Evolutionary conservation across 225 moss, liverwort and hornwort genomes (phyloP).

Genomic region (Asterella californica): DNA sequence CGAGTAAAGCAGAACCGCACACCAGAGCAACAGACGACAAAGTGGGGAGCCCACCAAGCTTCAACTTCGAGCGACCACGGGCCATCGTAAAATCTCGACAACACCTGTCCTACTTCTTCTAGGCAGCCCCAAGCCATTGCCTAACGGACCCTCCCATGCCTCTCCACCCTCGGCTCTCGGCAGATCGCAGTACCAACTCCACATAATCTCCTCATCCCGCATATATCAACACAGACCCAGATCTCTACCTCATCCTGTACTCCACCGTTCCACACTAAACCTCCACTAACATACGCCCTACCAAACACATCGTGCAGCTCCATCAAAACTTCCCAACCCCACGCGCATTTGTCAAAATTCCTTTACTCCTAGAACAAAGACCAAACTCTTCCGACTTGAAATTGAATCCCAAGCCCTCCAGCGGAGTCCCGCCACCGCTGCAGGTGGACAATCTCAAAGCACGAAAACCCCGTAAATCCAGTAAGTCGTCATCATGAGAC

Average conservation of each 20-base stretch:
- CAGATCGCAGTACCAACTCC: not conserved
- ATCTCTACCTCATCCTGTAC: not conserved
- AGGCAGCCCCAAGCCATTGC: slow-evolving; percentile 17
- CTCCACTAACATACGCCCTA: not conserved
- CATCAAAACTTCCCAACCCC: not conserved
- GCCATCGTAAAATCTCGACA: slow-evolving; percentile 25
- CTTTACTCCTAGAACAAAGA: not conserved
- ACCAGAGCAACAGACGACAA: slow-evolving; percentile 27
- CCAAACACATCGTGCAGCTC: slow-evolving; percentile 2
- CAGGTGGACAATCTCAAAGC: not conserved
- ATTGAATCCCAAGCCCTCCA: not conserved
- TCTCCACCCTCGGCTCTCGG: not conserved
- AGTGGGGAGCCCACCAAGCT: slow-evolving; percentile 18
- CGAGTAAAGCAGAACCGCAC: slow-evolving; percentile 33
- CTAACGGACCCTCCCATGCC: slow-evolving; percentile 2
- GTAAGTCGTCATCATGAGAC: not conserved
- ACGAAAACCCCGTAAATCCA: not conserved
- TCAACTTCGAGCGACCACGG: slow-evolving; percentile 34
- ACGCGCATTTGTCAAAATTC: not conserved
- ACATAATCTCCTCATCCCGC: not conserved
- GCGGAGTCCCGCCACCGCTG: not conserved
- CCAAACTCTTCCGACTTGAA: too few species aligned
- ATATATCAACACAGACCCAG: not conserved
- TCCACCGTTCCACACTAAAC: not conserved
- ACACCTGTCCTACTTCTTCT: slow-evolving; percentile 11